These are phyloP conservation scores for Pseudotsuga menziesii DNA, from an alignment of 75 land plant genomes.

Conservation along the genomic window DNA sequence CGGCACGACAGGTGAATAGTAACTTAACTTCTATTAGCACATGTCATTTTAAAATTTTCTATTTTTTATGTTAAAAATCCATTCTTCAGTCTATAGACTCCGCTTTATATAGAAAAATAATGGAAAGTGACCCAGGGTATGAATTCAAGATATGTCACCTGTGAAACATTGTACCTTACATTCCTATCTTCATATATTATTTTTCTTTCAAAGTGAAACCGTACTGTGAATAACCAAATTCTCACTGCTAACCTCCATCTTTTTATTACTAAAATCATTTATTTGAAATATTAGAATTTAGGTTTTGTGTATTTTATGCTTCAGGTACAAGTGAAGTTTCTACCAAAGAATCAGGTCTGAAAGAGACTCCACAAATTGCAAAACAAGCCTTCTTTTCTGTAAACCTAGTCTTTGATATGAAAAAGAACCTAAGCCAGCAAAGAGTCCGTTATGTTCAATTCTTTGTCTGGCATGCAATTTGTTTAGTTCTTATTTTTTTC, in stretches of 20 bases:
- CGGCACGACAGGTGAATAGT: conserved; percentile 47
- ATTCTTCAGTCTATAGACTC: not conserved
- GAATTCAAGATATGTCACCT: not conserved
- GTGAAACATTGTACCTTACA: no score
- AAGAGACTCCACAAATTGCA: not conserved
- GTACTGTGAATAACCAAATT: not conserved
- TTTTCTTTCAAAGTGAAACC: not conserved
- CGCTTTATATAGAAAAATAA: not conserved
- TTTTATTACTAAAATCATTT: not conserved
- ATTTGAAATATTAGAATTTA: not conserved
- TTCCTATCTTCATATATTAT: no score
- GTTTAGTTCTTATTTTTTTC: not conserved
- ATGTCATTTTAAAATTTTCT: not conserved
- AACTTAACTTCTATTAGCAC: not conserved
- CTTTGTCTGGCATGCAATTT: not conserved
- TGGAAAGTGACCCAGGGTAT: not conserved
- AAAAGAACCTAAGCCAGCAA: not conserved
- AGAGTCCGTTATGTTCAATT: not conserved
- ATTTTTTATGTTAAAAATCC: not conserved
- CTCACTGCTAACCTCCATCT: not conserved
- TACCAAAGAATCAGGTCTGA: not conserved
- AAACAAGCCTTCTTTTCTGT: not conserved
- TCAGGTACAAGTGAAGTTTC: not conserved
- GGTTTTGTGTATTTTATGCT: not conserved
- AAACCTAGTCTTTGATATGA: not conserved